Evolutionary conservation across 805 yeast genomes (phyloP), one percentile per base, ranked within the genome.

Genomic region (Vanderwaltozyma yarrowii): DNA sequence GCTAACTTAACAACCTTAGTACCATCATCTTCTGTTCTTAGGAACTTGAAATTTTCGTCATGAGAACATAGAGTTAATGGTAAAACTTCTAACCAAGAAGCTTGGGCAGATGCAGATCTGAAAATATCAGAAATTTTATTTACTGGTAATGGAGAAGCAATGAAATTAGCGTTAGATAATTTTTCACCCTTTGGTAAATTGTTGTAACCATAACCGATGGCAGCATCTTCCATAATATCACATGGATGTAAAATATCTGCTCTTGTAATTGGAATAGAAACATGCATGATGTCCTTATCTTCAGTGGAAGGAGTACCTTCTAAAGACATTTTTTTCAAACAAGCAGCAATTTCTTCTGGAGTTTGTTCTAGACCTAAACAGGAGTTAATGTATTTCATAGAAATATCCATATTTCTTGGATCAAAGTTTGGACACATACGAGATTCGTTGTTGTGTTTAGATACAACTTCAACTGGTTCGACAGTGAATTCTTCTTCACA

Each of bases 141-240:
- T 55, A 94, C 73, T 40, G 95, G 95, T 58, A 89, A 74, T 31
- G 97, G 87, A 39, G 81, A 71, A 18, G 94, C 95, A 45, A 85
- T 80, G 38, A 74, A 69, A 46, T 81, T 76, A 9, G 95, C 74
- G 40, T 79, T 79, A 24, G 85, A 71, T 47, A 86, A 73, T 55
- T 92, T 85, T 47, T 74, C 74, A 36, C 92, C 78, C 65, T 80
- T 85, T 45, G 73, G 74, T 56, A 92, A 71, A 59, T 84, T 86
- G 66, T 88, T 82, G 71, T 81, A 92, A 41, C 98, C 99, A 58
- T 86, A 92, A 23, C 86, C 94, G 56, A 92, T 81, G 34, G 96
- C 98, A 35, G 89, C 95, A 62, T 92, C 99, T 65, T 92, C 99
- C 94, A 92, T 84, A 49, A 92, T 80, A 65, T 92, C 99, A 71